Evolutionary conservation across 2,329 filamentous ascomycete species (phyloP), one percentile per base, ranked within the genome.

Genomic region (Colletotrichum sp.): DNA sequence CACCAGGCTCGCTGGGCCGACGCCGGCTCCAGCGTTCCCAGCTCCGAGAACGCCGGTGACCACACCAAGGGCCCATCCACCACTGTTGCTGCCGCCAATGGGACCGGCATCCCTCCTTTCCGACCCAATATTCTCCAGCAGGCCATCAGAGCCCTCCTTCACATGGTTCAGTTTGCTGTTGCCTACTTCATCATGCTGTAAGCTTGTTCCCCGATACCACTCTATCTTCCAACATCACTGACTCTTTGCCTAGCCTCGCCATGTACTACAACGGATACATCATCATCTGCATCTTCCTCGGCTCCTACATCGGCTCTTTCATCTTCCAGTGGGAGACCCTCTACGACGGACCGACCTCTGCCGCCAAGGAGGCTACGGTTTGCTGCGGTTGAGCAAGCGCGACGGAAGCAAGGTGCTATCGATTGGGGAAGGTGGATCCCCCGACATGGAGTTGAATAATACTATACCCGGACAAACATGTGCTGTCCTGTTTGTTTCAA

Each of bases 241-340:
- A 76, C 72, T 10, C 3, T 44, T n/a, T 8, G 1, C 34, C 4
- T 72, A 85, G 81, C 77, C 84, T 86, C n/a, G 89, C 89, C 78
- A 91, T 91, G 89, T 91, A 92, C 82, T 92, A 89, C 85, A 92
- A 92, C 79, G 91, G 93, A 12, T 97, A 95, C 84, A 89, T 97
- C 78, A 95, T 97, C 83, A 93, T 96, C 75, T 95, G 92, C 79
- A 95, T 97, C 82, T 91, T 96, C 77, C 90, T 96, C 71, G 95
- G 95, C 2, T 92, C 93, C 1, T 95, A 92, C 78, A 72, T 96
- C 7, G 95, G 95, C 18, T 88, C 90, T 15, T 95, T 96, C 78
- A 81, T 95, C 75, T 96, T 95, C 82, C 90, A 92, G 34, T 96
- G 94, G 93, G 93, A 94, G 82, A 85, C 83, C 0, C 80, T 91